Conservation (phyloP, 176 grass and related monocot species). For the Oryza glaberrima region DNA sequence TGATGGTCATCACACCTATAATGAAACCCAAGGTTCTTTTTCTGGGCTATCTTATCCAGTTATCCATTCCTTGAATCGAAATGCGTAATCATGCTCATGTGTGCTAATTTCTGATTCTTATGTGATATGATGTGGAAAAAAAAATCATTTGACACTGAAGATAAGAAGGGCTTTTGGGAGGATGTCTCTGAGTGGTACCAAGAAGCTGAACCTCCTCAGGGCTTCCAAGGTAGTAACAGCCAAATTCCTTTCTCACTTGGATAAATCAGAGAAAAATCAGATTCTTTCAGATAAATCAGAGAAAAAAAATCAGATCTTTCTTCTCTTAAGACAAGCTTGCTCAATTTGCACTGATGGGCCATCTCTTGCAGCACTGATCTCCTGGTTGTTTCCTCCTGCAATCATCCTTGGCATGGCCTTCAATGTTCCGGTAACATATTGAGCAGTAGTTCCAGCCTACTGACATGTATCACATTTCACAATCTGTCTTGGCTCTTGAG, state of each 20-base stretch:
- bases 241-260: background rate
- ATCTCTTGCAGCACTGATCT: conserved; percentile 71
- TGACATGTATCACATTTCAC: conserved; percentile 15
- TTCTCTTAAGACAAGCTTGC: conserved; percentile 13
- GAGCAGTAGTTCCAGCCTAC: conserved; percentile 1
- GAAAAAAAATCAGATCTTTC: background rate
- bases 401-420: conserved; percentile 74
- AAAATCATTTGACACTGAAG: conserved; percentile 38
- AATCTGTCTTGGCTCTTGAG: conserved; percentile 19
- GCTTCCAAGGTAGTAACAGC: conserved; percentile 72
- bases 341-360: conserved; percentile 31
- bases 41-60: background rate
- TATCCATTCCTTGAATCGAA: conserved; percentile 5
- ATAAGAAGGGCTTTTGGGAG: conserved; percentile 76
- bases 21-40: conserved; percentile 64
- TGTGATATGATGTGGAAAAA: conserved; percentile 39
- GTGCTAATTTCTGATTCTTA: conserved; percentile 35
- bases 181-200: conserved; percentile 65
- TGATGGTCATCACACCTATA: conserved; percentile 78
- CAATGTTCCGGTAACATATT: conserved; percentile 75
- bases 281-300: background rate
- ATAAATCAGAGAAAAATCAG: background rate
- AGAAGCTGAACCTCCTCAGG: conserved; percentile 81
- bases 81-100: background rate
- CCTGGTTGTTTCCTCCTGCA: conserved; percentile 92